A percentile compares a stretch with the other conserved stretches of the same genome.
Conservation (phyloP, 768 basidiomycete genomes). For the Pleurotus tuber-regium region DNA sequence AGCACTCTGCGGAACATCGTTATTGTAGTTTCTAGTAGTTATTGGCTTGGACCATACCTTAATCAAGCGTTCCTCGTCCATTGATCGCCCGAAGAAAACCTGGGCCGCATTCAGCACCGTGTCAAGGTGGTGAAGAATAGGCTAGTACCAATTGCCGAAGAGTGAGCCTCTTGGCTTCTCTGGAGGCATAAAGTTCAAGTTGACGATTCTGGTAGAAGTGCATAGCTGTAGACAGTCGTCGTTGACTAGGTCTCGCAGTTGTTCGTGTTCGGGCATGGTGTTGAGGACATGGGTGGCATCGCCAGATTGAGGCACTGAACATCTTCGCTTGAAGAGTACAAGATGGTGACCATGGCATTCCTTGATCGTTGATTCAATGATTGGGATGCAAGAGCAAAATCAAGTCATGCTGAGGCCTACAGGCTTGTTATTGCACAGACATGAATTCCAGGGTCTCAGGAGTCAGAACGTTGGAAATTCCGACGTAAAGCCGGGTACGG, state of each 20-base stretch:
- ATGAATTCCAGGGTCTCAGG: no score
- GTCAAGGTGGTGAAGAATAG: not conserved
- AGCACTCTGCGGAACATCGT: conserved; percentile 71
- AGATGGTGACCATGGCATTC: not conserved
- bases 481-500: not conserved
- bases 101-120: conserved; percentile 25
- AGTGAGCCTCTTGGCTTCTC: conserved; percentile 67
- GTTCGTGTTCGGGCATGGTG: not conserved
- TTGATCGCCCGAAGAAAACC: conserved; percentile 86
- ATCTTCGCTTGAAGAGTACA: not conserved
- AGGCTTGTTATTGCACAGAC: not conserved
- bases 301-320: not conserved
- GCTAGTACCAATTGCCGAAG: conserved; percentile 69
- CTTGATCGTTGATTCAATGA: not conserved
- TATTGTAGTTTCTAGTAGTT: no score
- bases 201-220: conserved; percentile 85
- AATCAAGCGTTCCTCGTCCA: conserved; percentile 75
- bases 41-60: conserved; percentile 60
- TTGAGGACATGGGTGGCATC: not conserved
- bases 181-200: conserved; percentile 76
- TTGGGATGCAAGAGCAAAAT: not conserved
- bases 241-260: conserved; percentile 2
- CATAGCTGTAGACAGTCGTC: conserved; percentile 37
- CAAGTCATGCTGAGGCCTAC: not conserved
- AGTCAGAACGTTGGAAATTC: no score